Conservation (phyloP, 345 rosid species). For the Gossypium turneri region DNA sequence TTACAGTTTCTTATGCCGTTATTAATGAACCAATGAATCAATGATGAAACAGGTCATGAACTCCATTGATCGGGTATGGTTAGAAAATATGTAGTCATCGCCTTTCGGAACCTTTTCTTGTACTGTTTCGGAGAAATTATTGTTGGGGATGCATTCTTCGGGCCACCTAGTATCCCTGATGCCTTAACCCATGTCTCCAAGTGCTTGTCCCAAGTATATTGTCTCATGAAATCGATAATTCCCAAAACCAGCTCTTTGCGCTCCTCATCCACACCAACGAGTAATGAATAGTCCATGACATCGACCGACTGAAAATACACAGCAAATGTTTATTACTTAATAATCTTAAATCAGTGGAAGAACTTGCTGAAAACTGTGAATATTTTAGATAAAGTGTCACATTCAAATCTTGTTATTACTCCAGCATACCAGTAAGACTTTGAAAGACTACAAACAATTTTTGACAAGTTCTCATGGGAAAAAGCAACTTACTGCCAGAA, state of each 20-base stretch:
- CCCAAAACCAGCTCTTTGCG: constrained; percentile 87
- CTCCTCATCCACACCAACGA: constrained; percentile 92
- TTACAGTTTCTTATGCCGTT: constrained; percentile 21
- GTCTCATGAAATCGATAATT: constrained; percentile 96
- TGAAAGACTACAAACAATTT: neutral
- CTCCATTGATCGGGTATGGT: constrained; percentile 91
- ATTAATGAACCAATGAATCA: constrained; percentile 39
- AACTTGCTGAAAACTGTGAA: neutral
- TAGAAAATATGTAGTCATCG: constrained; percentile 92
- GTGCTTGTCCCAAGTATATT: constrained; percentile 99
- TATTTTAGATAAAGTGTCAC: neutral
- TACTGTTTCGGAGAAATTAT: constrained; percentile 84
- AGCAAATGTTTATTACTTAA: neutral
- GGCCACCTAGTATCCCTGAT: constrained; percentile 85
- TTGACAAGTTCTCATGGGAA: neutral
- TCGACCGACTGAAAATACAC: constrained; percentile 54
- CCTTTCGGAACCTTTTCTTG: constrained; percentile 92
- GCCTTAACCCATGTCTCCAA: constrained; percentile 98
- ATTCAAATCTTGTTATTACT: neutral
- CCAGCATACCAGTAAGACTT: neutral
- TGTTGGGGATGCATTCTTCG: constrained; percentile 73
- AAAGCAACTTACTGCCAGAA: constrained; percentile 72
- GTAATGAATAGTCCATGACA: constrained; percentile 95
- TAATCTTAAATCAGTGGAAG: neutral
- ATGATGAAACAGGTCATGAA: constrained; percentile 34